These are phyloP conservation scores for Pythium oligandrum DNA, from an alignment of 352 stramenopile species.

Conservation along the genomic window DNA sequence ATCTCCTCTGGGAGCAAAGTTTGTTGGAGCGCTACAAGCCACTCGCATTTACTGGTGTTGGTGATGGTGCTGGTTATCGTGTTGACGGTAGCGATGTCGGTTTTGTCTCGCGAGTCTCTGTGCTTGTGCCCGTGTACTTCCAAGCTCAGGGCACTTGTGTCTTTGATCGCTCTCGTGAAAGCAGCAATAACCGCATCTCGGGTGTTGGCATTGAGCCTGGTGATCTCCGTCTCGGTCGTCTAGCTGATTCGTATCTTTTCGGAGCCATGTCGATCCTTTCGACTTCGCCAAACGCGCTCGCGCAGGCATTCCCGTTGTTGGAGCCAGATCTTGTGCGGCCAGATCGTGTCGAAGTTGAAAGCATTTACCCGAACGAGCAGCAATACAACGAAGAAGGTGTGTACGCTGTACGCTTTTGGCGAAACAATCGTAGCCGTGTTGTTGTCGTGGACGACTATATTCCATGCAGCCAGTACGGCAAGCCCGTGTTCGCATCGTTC, in stretches of 20 bases:
- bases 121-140: slow-evolving; percentile 77
- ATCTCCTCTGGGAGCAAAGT: slow-evolving; percentile 83
- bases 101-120: slow-evolving; percentile 60
- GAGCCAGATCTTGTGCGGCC: slow-evolving; percentile 51
- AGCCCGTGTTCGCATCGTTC: slow-evolving; percentile 81
- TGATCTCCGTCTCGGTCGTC: slow-evolving; percentile 53
- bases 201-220: slow-evolving; percentile 64
- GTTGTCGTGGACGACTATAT: slow-evolving; percentile 85
- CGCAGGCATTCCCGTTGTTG: slow-evolving; percentile 66
- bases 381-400: slow-evolving; percentile 88
- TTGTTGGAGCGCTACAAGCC: slow-evolving; percentile 77
- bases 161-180: slow-evolving; percentile 70
- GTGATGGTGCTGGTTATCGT: slow-evolving; percentile 62
- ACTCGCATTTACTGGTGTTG: slow-evolving; percentile 65
- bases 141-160: slow-evolving; percentile 73
- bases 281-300: slow-evolving; percentile 66
- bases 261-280: slow-evolving; percentile 78
- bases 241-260: slow-evolving; percentile 79
- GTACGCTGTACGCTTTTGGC: slow-evolving; percentile 83
- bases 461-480: slow-evolving; percentile 77
- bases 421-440: slow-evolving; percentile 74
- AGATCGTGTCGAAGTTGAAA: slow-evolving; percentile 55
- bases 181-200: slow-evolving; percentile 37
- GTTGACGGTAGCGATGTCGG: slow-evolving; percentile 53
- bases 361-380: slow-evolving; percentile 58